A percentile compares a stretch with the other conserved stretches of the same genome.
Conservation (phyloP, 331 rosid species). For the Acacia pycnantha region DNA sequence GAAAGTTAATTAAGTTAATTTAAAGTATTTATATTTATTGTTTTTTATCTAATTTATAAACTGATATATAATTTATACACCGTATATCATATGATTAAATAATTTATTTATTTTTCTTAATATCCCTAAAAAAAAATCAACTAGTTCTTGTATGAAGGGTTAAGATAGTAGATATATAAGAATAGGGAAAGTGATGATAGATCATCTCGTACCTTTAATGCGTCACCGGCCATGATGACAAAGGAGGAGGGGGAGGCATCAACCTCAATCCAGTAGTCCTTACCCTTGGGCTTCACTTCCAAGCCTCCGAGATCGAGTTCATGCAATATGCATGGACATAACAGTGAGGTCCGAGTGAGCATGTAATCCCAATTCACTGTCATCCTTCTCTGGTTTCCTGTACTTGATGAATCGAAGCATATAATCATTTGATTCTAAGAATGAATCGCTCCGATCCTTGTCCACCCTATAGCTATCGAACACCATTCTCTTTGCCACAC, state of each 20-base stretch:
- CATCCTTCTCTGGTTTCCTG: slow-evolving; percentile 23
- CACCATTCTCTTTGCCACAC: slow-evolving; percentile 32
- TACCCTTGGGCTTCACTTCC: slow-evolving; percentile 33
- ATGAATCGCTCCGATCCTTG: slow-evolving; percentile 5
- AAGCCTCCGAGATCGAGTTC: slow-evolving; percentile 38
- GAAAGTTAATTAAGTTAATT: no score
- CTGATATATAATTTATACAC: no score
- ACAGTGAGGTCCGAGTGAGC: slow-evolving; percentile 39
- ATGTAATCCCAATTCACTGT: slow-evolving; percentile 20
- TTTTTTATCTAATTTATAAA: no score
- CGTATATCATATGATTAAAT: no score
- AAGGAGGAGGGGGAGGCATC: slow-evolving; percentile 28
- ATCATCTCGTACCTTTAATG: slow-evolving; percentile 18
- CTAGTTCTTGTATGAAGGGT: no score
- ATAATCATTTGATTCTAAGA: slow-evolving; percentile 29
- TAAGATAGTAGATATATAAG: no score
- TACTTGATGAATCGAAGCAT: slow-evolving; percentile 38
- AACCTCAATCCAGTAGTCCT: slow-evolving; percentile 29
- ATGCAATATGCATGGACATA: slow-evolving; percentile 41
- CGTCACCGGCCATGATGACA: slow-evolving; percentile 47
- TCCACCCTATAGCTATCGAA: slow-evolving; percentile 44
- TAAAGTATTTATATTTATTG: no score
- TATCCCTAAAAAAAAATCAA: no score
- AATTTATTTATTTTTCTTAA: no score
- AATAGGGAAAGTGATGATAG: no score